Evolutionary conservation across 257 asterid species (phyloP), one percentile per base, ranked within the genome.

Genomic region (Petrea volubilis): DNA sequence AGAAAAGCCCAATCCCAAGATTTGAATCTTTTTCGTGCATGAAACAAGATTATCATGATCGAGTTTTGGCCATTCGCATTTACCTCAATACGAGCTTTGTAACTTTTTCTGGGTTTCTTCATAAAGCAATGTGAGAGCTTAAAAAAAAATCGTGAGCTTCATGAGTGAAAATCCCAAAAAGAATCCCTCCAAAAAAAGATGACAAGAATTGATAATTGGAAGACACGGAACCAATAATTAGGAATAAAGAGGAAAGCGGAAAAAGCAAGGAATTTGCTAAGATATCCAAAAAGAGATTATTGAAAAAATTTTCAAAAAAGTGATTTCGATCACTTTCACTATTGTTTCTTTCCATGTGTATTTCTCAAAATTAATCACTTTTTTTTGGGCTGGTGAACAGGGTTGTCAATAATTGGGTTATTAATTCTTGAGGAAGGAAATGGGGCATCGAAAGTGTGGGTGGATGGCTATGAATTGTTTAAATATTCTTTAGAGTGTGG

Each of bases 261-360:
- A 79, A 64, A 78, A 60, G 70, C 47, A 67, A 36, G 28, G 73
- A 71, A 63, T 68, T 64, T 80, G 83, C 65, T 3, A 63, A 68
- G 79, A 47, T 50, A 72, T 76, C 66, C 80, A 75, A 51, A 72
- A 73, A 70, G 79, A 64, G 70, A 73, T 41, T 20, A 58, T 55
- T 59, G 53, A 31, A 70, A 33, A 15, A 13, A 29, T 9, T 55
- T 33, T 27, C 33, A 27, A 7, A 44, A 21, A 52, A 56, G 75
- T 67, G 71, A 34, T 61, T 41, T 74, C 70, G 56, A 67, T 60
- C 56, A 27, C 80, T 78, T 73, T 68, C 41, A 44, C 24, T 18
- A 33, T 34, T 67, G 44, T 5, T 57, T 43, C 61, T 76, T 66
- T 60, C 61, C 74, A 76, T 29, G 69, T 78, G 79, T 60, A 29